Conservation (phyloP, 78 protist genomes). For the Isochrysis galbana region DNA sequence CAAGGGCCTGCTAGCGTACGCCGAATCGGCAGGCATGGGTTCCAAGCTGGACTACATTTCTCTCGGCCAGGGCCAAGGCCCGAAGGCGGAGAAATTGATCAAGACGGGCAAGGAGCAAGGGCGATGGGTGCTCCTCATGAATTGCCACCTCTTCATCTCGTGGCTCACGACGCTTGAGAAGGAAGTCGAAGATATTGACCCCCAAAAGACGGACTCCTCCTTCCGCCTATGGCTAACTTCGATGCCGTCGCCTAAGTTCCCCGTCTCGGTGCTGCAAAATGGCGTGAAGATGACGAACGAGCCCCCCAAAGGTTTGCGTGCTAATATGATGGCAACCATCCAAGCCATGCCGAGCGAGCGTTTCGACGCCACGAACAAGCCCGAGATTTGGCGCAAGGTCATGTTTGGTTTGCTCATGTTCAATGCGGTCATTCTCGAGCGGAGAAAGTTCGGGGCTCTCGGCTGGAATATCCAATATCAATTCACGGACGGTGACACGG, state of each 20-base stretch:
- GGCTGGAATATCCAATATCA: constrained; percentile 88
- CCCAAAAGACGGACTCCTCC: constrained; percentile 61
- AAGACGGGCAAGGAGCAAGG: constrained; percentile 72
- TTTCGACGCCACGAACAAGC: constrained; percentile 13
- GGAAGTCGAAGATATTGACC: constrained; percentile 55
- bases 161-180: constrained; percentile 79
- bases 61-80: constrained; percentile 94
- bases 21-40: constrained; percentile 67
- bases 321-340: constrained; percentile 53
- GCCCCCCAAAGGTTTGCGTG: constrained; percentile 79
- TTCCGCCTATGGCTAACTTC: constrained; percentile 92
- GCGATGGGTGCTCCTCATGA: constrained; percentile 86
- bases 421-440: constrained; percentile 82
- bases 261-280: constrained; percentile 84
- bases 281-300: constrained; percentile 79
- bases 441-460: constrained; percentile 77
- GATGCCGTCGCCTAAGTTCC: constrained; percentile 84
- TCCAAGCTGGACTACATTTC: constrained; percentile 71
- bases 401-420: constrained; percentile 68
- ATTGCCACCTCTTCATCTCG: constrained; percentile 80
- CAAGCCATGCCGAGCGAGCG: constrained; percentile 1
- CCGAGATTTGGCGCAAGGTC: constrained; percentile 58
- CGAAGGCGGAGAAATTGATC: constrained; percentile 76
- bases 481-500: constrained; percentile 74
- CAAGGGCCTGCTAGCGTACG: constrained; percentile 67